Evolutionary conservation across 1,139 yeast species (phyloP).

Genomic region (Wickerhamomyces sp.): DNA sequence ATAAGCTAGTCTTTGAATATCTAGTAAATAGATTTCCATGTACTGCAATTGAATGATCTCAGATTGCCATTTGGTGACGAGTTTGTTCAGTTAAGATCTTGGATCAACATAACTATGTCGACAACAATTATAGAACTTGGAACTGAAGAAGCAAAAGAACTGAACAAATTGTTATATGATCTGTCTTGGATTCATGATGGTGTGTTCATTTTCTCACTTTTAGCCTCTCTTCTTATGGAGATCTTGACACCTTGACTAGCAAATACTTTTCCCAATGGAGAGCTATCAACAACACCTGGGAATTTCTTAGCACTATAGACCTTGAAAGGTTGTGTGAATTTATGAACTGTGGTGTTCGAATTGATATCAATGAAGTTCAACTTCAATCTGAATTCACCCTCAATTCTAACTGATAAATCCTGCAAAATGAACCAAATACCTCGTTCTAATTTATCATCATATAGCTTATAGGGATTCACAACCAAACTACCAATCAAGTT

Average conservation of each 20-base stretch:
- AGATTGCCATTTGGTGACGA: no score
- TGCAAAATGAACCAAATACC: conserved; percentile 41
- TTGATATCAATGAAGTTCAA: conserved; percentile 28
- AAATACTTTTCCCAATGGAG: conserved; percentile 35
- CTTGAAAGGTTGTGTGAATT: conserved; percentile 31
- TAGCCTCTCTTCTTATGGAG: conserved; percentile 31
- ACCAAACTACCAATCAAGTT: conserved; percentile 37
- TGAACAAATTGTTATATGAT: no score
- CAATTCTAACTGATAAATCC: conserved; percentile 39
- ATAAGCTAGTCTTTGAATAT: no score
- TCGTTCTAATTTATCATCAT: conserved; percentile 29
- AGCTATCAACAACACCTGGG: conserved; percentile 40
- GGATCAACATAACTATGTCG: no score
- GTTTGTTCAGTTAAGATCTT: no score
- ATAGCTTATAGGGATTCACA: conserved; percentile 34
- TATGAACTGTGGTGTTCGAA: conserved; percentile 8
- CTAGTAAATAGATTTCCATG: no score
- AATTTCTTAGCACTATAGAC: conserved; percentile 39
- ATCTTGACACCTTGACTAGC: conserved; percentile 41
- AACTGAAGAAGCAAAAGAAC: no score
- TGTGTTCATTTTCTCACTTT: conserved; percentile 5
- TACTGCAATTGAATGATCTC: no score
- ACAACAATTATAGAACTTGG: no score
- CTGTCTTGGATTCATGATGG: no score
- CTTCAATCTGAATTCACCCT: conserved; percentile 37